These are phyloP conservation scores for Mycena galericulata DNA, from an alignment of 768 basidiomycete genomes.

Conservation along the genomic window DNA sequence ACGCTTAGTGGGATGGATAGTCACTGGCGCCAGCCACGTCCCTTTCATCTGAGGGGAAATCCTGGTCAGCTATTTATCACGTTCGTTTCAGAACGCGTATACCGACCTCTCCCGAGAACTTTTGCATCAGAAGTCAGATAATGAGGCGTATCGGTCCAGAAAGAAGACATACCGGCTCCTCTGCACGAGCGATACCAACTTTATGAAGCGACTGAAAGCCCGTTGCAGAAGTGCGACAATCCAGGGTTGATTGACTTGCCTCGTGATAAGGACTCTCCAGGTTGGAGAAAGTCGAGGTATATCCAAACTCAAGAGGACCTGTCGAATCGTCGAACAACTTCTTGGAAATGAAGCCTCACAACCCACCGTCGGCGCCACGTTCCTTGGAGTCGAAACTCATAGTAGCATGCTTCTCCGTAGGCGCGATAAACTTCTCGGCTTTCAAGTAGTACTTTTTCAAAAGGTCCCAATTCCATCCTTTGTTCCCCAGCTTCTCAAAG, in stretches of 20 bases:
- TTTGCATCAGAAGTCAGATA: too few species aligned
- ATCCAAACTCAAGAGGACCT: background rate
- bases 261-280: background rate
- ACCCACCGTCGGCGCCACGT: background rate
- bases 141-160: background rate
- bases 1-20: background rate
- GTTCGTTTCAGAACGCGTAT: background rate
- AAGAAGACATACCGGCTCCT: background rate
- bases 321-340: background rate
- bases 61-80: background rate
- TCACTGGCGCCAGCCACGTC: background rate
- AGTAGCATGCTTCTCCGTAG: background rate
- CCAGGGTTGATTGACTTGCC: background rate
- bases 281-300: background rate
- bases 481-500: background rate
- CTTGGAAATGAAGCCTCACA: background rate
- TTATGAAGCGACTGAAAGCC: background rate
- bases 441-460: background rate
- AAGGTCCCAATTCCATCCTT: slow-evolving; percentile 9
- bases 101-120: background rate
- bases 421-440: background rate
- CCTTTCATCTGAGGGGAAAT: background rate
- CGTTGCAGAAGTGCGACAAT: background rate
- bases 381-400: background rate
- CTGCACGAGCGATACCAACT: background rate